A percentile compares a stretch with the other conserved stretches of the same genome.
phyloP scores from a whole-genome alignment of 805 yeast species.

The Saccharomycopsis capsularis region DNA sequence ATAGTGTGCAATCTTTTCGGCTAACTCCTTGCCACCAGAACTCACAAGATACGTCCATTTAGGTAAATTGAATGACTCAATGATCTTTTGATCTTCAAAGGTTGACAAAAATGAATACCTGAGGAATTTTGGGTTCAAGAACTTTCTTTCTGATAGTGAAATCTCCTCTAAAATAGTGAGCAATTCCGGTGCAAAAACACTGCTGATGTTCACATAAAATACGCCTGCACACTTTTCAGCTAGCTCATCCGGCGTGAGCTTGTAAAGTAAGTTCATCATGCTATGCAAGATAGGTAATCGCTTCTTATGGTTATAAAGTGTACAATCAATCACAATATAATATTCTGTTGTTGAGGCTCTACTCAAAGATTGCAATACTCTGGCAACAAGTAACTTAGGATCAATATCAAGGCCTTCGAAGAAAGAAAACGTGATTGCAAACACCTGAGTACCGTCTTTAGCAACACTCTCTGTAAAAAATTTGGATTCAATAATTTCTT shows the following conservation, averaged over 20 bases:
- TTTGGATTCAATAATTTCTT: constrained; percentile 32
- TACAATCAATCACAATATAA: constrained; percentile 60
- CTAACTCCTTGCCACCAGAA: constrained; percentile 31
- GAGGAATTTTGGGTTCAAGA: constrained; percentile 26
- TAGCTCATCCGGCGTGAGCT: constrained; percentile 46
- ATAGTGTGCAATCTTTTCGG: constrained; percentile 43
- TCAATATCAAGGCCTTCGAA: constrained; percentile 56
- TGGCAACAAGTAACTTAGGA: constrained; percentile 62
- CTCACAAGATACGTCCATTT: constrained; percentile 36
- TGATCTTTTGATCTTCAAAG: constrained; percentile 36
- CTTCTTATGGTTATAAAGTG: constrained; percentile 41
- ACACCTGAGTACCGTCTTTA: constrained; percentile 65
- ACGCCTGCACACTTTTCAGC: constrained; percentile 45
- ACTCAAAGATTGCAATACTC: constrained; percentile 12
- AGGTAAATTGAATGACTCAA: constrained; percentile 40
- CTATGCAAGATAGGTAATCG: constrained; percentile 24
- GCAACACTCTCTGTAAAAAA: constrained; percentile 60
- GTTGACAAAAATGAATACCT: constrained; percentile 21
- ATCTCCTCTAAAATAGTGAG: background rate
- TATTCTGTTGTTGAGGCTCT: constrained; percentile 34
- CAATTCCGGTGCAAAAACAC: constrained; percentile 8
- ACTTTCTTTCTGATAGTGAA: background rate
- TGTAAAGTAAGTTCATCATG: constrained; percentile 33
- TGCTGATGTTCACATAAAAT: constrained; percentile 32
- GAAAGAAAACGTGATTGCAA: constrained; percentile 46